A percentile compares a stretch with the other conserved stretches of the same genome.
phyloP scores from a whole-genome alignment of 2,329 filamentous ascomycete species.

The Mycosphaerella sp. region DNA sequence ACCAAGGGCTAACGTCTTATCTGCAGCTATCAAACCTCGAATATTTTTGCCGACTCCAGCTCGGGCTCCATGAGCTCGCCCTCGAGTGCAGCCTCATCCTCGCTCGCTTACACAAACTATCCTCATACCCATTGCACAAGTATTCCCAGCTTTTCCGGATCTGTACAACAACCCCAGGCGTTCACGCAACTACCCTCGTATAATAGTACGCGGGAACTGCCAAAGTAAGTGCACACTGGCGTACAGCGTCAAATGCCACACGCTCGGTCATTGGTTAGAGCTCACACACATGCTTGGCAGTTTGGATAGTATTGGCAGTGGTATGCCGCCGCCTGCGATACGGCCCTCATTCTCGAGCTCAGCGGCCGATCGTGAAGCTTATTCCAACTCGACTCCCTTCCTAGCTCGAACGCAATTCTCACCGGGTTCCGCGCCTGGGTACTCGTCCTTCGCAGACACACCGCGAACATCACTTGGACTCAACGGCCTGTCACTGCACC shows the following conservation, averaged over 20 bases:
- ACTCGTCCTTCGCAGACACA: slow-evolving; percentile 30
- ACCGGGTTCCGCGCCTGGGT: slow-evolving; percentile 24
- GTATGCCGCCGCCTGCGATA: slow-evolving; percentile 27
- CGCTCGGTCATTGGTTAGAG: slow-evolving; percentile 16
- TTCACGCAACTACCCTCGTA: slow-evolving; percentile 36
- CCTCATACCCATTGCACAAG: slow-evolving; percentile 35
- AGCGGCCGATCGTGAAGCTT: slow-evolving; percentile 27
- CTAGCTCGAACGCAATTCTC: slow-evolving; percentile 27
- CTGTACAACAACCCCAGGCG: slow-evolving; percentile 33
- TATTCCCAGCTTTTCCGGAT: slow-evolving; percentile 29
- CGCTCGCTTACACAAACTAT: slow-evolving; percentile 39
- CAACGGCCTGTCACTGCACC: slow-evolving; percentile 24
- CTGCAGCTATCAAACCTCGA: slow-evolving; percentile 41
- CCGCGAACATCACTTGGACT: slow-evolving; percentile 26
- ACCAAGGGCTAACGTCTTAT: slow-evolving; percentile 13
- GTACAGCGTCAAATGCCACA: slow-evolving; percentile 17
- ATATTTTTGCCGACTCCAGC: slow-evolving; percentile 51
- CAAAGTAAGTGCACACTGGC: slow-evolving; percentile 39
- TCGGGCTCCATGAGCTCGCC: slow-evolving; percentile 49
- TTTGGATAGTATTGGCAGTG: slow-evolving; percentile 25
- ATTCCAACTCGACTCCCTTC: slow-evolving; percentile 25
- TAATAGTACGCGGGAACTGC: slow-evolving; percentile 35
- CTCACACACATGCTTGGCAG: slow-evolving; percentile 27
- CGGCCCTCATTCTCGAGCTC: slow-evolving; percentile 27
- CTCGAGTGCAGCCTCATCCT: slow-evolving; percentile 42